phyloP scores from a whole-genome alignment of 768 basidiomycete species.

The Epithele typhae region DNA sequence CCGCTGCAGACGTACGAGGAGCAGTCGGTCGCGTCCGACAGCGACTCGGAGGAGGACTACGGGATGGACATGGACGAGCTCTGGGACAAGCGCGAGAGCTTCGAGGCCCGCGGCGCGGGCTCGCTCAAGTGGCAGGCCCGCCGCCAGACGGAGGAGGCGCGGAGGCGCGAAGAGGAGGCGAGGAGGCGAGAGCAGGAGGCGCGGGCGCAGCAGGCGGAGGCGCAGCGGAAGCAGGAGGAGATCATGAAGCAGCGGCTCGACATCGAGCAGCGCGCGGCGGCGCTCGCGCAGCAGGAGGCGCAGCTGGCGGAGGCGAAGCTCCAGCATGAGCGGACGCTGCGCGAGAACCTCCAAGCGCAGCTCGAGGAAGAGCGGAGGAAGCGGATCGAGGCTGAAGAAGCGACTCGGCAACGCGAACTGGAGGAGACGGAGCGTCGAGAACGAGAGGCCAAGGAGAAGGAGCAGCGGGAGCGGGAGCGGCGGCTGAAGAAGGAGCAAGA shows the following conservation, averaged over 20 bases:
- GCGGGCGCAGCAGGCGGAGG: slow-evolving; percentile 20
- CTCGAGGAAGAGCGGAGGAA: slow-evolving; percentile 31
- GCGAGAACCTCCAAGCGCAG: slow-evolving; percentile 25
- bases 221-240: slow-evolving; percentile 19
- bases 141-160: slow-evolving; percentile 13
- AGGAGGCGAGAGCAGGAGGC: slow-evolving; percentile 21
- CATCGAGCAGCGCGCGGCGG: slow-evolving; percentile 25
- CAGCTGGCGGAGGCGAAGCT: slow-evolving; percentile 29
- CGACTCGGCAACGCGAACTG: slow-evolving; percentile 23
- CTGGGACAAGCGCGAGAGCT: slow-evolving; percentile 10
- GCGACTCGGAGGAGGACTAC: slow-evolving; percentile 19
- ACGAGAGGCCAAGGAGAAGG: slow-evolving; percentile 18
- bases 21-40: slow-evolving; percentile 17
- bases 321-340: background rate
- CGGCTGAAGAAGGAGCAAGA: slow-evolving; percentile 23
- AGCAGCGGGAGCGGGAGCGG: slow-evolving; percentile 31
- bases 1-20: slow-evolving; percentile 19
- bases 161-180: slow-evolving; percentile 17
- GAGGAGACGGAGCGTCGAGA: slow-evolving; percentile 28
- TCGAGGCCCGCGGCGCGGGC: too few species aligned
- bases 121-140: too few species aligned
- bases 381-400: slow-evolving; percentile 19
- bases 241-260: slow-evolving; percentile 22
- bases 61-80: slow-evolving; percentile 13
- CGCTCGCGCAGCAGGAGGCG: slow-evolving; percentile 23